phyloP scores from a whole-genome alignment of 257 asterid genomes.

The Salvia rosmarinus region DNA sequence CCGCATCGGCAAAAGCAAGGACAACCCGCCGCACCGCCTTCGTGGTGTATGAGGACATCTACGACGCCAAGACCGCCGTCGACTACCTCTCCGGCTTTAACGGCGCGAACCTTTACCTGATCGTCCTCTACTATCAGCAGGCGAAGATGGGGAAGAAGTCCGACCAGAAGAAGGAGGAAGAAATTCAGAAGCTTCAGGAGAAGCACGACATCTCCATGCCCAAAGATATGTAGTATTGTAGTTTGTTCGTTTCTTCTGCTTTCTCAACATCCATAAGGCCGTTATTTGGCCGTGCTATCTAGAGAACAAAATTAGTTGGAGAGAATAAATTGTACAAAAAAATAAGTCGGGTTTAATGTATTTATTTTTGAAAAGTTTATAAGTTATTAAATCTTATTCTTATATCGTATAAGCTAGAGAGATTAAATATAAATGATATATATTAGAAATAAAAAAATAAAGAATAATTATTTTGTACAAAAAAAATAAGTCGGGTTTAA shows the following conservation, averaged over 20 bases:
- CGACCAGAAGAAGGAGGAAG: conserved; percentile 90
- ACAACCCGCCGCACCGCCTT: conserved; percentile 94
- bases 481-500: too few relatives aligned
- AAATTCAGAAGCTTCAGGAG: conserved; percentile 82
- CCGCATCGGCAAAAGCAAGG: conserved; percentile 85
- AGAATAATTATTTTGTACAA: too few relatives aligned
- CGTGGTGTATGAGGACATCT: conserved; percentile 92
- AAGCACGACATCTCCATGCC: conserved; percentile 67
- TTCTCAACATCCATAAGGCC: neutral
- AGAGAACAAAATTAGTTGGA: too few relatives aligned
- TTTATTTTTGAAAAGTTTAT: too few relatives aligned
- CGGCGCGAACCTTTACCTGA: conserved; percentile 82
- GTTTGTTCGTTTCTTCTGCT: neutral
- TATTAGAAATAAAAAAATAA: too few relatives aligned
- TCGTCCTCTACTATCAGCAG: conserved; percentile 90
- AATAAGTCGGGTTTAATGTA: too few relatives aligned
- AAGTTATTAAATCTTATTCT: too few relatives aligned
- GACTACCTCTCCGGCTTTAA: conserved; percentile 93
- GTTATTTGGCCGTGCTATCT: too few relatives aligned
- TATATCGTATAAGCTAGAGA: too few relatives aligned
- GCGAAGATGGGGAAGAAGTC: conserved; percentile 95
- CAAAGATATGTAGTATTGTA: conserved; percentile 68
- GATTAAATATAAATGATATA: too few relatives aligned
- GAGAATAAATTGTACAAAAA: too few relatives aligned
- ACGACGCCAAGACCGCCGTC: conserved; percentile 92